These are phyloP conservation scores for Thuja plicata DNA, from an alignment of 83 land plant genomes.

Conservation along the genomic window DNA sequence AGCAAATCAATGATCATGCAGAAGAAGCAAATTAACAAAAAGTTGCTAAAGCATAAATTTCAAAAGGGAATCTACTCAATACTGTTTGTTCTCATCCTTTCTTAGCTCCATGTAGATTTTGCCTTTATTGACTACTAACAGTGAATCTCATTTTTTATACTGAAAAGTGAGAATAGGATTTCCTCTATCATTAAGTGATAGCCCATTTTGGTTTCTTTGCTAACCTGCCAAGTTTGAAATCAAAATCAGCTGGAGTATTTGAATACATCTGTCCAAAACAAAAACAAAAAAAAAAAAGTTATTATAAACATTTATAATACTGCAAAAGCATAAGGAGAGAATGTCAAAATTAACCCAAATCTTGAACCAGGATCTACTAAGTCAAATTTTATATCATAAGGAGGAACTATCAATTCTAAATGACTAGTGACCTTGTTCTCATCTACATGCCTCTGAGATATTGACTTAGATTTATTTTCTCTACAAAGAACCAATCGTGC, in stretches of 20 bases:
- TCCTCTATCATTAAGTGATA: not conserved
- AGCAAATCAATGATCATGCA: not conserved
- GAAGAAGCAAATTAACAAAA: not conserved
- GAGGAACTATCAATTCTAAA: not conserved
- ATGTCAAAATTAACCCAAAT: not conserved
- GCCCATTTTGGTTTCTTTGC: not conserved
- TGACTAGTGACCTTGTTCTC: not conserved
- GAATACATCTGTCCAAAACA: constrained; percentile 63
- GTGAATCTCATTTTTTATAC: not conserved
- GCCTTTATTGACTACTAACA: not conserved
- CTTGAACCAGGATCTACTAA: not conserved
- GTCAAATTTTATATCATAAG: not conserved
- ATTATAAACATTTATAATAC: not conserved
- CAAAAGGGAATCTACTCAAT: not conserved
- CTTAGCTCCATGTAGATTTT: not conserved
- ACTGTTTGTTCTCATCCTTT: too few relatives aligned
- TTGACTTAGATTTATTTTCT: not conserved
- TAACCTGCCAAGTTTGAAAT: constrained; percentile 87
- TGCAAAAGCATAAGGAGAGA: not conserved
- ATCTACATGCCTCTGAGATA: constrained; percentile 8
- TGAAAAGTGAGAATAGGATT: not conserved
- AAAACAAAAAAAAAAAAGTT: not conserved
- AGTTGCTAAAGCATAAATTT: not conserved
- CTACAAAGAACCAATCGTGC: not conserved
- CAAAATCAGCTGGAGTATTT: constrained; percentile 90